Evolutionary conservation across 768 basidiomycete genomes (phyloP), one percentile per base, ranked within the genome.

Genomic region (Boletellus emodensis): DNA sequence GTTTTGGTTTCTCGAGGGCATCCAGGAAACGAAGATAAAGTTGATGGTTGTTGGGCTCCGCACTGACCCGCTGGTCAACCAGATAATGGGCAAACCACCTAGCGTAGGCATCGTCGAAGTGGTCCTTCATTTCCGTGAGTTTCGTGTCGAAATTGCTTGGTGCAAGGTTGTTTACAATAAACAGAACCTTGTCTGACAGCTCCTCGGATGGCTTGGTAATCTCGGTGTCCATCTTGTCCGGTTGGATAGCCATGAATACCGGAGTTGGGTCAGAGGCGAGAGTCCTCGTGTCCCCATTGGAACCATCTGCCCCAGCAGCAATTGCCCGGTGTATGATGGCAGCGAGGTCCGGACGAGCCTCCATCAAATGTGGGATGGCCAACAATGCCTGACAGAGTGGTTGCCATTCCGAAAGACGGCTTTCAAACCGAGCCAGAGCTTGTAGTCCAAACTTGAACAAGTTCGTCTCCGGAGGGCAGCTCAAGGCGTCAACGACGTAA

Each of bases 1-100:
- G 72, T 30, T 67, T 65, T 49, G 84, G 76, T 35, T 80, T 77
- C 54, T 87, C 82, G 53, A 99, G 72, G 3, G 85, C 82, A 52
- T 97, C 92, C 50, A 99, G 75, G 65, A 99, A 92, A 49, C 93
- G 88, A 52, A 96, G 83, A 69, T 99, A 99, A 32, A 98, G 81
- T 42, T 84, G 80, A 58, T 98, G 96, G 63, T 98, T 96, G 76
- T 99, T 99, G 46, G 92, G 92, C 70, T 99, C 96, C 49, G 88
- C 87, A 70, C 87, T 89, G 67, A 98, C 84, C 34, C 96, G 89
- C 63, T 97, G 91, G 61, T 94, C 92, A 33, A 99, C 94, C 42
- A 99, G 79, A 68, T 98, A 99, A 65, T 96, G 88, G 40, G 96
- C 95, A 61, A 99, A 96, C 96, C 96, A 99, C 40, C 88, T 80